phyloP scores from a whole-genome alignment of 1,139 yeast species.

The Blastobotrys illinoisensis region DNA sequence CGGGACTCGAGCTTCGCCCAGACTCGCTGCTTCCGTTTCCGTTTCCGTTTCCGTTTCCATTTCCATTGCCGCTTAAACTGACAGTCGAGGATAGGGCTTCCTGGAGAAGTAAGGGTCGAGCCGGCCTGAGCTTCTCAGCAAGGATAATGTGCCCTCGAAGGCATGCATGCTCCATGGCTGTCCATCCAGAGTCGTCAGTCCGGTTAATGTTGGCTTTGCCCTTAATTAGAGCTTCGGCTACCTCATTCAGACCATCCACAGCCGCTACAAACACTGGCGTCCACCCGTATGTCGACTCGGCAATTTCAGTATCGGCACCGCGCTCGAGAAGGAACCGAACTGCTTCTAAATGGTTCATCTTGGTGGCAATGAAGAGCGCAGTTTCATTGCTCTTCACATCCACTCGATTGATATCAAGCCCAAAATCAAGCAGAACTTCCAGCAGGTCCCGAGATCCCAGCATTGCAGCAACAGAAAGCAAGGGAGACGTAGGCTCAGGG shows the following conservation, averaged over 20 bases:
- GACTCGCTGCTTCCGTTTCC: not conserved
- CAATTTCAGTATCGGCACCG: conserved; percentile 69
- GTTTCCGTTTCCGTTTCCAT: too few species aligned
- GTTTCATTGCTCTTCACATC: conserved; percentile 69
- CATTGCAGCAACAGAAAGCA: conserved; percentile 59
- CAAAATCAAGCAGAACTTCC: conserved; percentile 49
- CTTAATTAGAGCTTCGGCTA: conserved; percentile 51
- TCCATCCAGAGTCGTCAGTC: conserved; percentile 89
- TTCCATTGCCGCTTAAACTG: not conserved
- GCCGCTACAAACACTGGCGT: conserved; percentile 91
- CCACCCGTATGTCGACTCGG: conserved; percentile 85
- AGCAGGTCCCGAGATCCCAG: conserved; percentile 57
- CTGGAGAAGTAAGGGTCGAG: conserved; percentile 5
- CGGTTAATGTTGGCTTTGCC: conserved; percentile 45
- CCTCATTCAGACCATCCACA: conserved; percentile 65
- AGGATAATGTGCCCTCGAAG: conserved; percentile 79
- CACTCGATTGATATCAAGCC: conserved; percentile 59
- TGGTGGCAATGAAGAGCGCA: conserved; percentile 73
- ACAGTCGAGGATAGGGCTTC: not conserved
- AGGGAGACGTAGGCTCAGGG: conserved; percentile 46
- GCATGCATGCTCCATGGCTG: conserved; percentile 94
- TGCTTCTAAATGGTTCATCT: conserved; percentile 50
- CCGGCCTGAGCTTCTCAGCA: conserved; percentile 55
- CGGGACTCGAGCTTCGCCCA: not conserved
- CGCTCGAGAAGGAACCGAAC: conserved; percentile 49